Conservation (phyloP, 805 yeast species). For the Cyberlindnera xylosilytica region DNA sequence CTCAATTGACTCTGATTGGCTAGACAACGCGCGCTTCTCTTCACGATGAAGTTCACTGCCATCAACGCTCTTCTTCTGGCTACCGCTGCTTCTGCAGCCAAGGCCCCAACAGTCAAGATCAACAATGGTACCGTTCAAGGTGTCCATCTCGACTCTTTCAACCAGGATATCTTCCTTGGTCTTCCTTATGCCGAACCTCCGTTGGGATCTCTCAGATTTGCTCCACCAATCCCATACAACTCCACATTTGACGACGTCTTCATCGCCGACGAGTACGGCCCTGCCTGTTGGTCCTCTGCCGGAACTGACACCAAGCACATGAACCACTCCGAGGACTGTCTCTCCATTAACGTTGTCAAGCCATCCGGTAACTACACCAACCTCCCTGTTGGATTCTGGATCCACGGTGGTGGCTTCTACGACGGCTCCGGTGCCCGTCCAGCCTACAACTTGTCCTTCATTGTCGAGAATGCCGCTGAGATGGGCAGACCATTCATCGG, state of each 20-base stretch:
- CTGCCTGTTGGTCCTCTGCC: conserved; percentile 20
- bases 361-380: conserved; percentile 19
- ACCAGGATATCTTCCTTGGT: conserved; percentile 22
- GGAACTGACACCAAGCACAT: conserved; percentile 13
- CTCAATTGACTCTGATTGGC: background rate
- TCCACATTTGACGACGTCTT: conserved; percentile 15
- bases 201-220: conserved; percentile 25
- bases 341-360: conserved; percentile 27
- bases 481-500: conserved; percentile 28
- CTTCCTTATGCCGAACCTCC: conserved; percentile 33
- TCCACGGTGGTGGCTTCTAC: conserved; percentile 36
- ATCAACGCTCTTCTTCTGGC: background rate
- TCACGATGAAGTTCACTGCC: conserved; percentile 1
- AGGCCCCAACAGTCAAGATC: conserved; percentile 8
- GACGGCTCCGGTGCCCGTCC: conserved; percentile 25
- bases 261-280: conserved; percentile 23
- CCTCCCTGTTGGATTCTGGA: conserved; percentile 33
- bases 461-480: conserved; percentile 17
- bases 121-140: conserved; percentile 18
- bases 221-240: conserved; percentile 19
- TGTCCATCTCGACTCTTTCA: conserved; percentile 7
- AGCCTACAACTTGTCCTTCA: conserved; percentile 18
- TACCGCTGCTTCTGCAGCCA: background rate
- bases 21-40: too few relatives aligned
- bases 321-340: conserved; percentile 30